Base-by-base conservation (phyloP, 192 early-diverging fungal genomes). In the Gaertneriomyces sp. region DNA sequence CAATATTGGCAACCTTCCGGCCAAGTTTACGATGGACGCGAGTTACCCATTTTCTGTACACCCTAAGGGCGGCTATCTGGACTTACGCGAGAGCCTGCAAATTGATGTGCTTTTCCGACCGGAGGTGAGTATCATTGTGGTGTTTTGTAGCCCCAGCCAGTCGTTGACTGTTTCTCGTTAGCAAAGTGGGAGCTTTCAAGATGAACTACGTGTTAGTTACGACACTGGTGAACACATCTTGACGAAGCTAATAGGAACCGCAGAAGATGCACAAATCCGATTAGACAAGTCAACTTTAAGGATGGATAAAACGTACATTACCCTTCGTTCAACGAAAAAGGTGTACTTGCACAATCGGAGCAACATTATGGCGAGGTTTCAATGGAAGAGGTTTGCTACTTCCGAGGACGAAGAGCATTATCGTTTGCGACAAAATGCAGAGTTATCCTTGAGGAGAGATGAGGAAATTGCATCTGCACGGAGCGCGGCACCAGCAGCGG, bases 281-380 rank as follows among this genome's bases (percentile, higher is more conserved):
- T 67, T 87, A 10, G 85, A 85, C 53, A 82, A 78, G 53, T 56
- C 51, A 7, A 66, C 68, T 43, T 17, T 87, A 11, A 50, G 56
- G 38, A 56, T 87, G 60, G 79, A 83, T 14, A 78, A 66, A 49
- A 86, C 85, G 4, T 85, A 76, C 65, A 86, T 85, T 51, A 74
- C 67, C 9, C 55, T 86, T 19, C 46, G 58, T 0, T 78, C 78
- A 4, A 61, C 71, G 45, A 81, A 83, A 54, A 67, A 61, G 0
- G 49, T 87, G 9, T 75, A 64, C 53, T 68, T 87, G 5, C 44
- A 70, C 60, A 87, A 87, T 53, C 52, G 71, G 1, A 81, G 79
- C 40, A 76, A 83, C 12, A 72, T 78, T 17, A 74, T 84, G 73
- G 77, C 73, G 16, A 77, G 64, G 43, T 86, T 77, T 60, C 25